These are phyloP conservation scores for Sanghuangporus weigelae DNA, from an alignment of 1,284 basidiomycete species.

Conservation along the genomic window DNA sequence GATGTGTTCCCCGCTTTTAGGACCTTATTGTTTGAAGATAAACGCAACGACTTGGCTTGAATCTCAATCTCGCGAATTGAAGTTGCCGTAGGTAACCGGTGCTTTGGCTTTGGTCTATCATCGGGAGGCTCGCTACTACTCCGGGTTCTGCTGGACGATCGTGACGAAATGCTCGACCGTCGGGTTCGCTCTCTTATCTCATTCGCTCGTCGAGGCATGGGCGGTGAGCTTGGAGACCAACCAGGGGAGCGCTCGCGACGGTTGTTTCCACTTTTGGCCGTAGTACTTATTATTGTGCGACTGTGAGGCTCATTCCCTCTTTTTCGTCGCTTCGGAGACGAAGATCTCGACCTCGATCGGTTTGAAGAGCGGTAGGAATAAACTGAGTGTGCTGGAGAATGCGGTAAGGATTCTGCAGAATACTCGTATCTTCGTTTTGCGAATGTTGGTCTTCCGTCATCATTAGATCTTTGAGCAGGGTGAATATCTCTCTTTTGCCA, in stretches of 20 bases:
- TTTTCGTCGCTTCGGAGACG: slow-evolving; percentile 49
- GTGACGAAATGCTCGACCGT: slow-evolving; percentile 43
- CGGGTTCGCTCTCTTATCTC: slow-evolving; percentile 28
- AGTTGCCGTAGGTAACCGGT: slow-evolving; percentile 54
- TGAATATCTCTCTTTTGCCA: slow-evolving; percentile 47
- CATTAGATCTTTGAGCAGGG: slow-evolving; percentile 32
- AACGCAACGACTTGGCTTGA: slow-evolving; percentile 15
- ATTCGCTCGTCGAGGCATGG: slow-evolving; percentile 18
- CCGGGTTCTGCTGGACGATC: slow-evolving; percentile 42
- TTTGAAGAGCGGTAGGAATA: slow-evolving; percentile 61
- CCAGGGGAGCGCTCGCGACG: background rate
- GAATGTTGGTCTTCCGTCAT: slow-evolving; percentile 29
- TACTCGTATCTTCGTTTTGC: slow-evolving; percentile 23
- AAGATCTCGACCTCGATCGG: slow-evolving; percentile 57
- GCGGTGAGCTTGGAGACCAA: slow-evolving; percentile 11
- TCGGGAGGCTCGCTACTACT: slow-evolving; percentile 50
- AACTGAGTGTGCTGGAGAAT: slow-evolving; percentile 54
- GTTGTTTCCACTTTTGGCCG: background rate
- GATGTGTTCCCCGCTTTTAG: background rate
- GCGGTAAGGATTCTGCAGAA: slow-evolving; percentile 36
- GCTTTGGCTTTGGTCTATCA: slow-evolving; percentile 47
- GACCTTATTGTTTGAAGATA: background rate
- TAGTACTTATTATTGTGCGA: slow-evolving; percentile 16
- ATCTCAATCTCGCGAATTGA: slow-evolving; percentile 37
- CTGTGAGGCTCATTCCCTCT: slow-evolving; percentile 18